Percentiles rank a stretch among this genome's conserved stretches.
These are phyloP conservation scores for Fomitopsis schrenkii DNA, from an alignment of 1,284 basidiomycete species.

Conservation along the genomic window DNA sequence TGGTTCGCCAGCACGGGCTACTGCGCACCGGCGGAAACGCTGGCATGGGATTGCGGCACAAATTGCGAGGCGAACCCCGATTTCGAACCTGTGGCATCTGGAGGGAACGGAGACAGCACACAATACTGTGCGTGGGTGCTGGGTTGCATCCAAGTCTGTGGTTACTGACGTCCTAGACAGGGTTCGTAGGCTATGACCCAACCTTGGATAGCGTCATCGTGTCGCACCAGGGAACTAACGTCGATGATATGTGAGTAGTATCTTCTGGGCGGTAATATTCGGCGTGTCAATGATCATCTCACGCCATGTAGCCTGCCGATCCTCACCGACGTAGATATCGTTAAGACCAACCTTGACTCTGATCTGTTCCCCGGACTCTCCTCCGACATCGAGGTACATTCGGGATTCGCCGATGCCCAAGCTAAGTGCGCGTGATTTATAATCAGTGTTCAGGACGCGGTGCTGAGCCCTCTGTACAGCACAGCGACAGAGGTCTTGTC, in stretches of 20 bases:
- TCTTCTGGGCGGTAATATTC: neutral
- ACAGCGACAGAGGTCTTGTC: conserved; percentile 31
- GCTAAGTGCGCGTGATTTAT: conserved; percentile 35
- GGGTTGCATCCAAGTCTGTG: too few species aligned
- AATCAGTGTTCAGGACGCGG: neutral
- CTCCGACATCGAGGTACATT: conserved; percentile 46
- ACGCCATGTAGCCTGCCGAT: conserved; percentile 35
- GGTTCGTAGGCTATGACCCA: conserved; percentile 47
- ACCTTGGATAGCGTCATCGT: conserved; percentile 41
- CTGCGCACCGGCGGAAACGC: conserved; percentile 41
- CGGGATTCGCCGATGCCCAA: conserved; percentile 53
- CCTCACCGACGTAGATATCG: conserved; percentile 50
- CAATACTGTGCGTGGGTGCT: conserved; percentile 40
- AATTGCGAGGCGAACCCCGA: conserved; percentile 46
- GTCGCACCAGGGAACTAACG: conserved; percentile 49
- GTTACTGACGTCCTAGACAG: conserved; percentile 2
- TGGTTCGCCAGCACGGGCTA: conserved; percentile 54
- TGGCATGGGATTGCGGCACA: conserved; percentile 55
- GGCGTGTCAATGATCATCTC: neutral
- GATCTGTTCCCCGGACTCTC: conserved; percentile 56
- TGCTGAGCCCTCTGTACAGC: conserved; percentile 13
- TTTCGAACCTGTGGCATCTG: conserved; percentile 55
- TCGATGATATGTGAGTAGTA: conserved; percentile 38
- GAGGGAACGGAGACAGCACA: conserved; percentile 49
- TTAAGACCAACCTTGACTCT: conserved; percentile 34